A percentile compares a stretch with the other conserved stretches of the same genome.
Conservation (phyloP, 805 yeast species). For the Wickerhamomyces tratensis region DNA sequence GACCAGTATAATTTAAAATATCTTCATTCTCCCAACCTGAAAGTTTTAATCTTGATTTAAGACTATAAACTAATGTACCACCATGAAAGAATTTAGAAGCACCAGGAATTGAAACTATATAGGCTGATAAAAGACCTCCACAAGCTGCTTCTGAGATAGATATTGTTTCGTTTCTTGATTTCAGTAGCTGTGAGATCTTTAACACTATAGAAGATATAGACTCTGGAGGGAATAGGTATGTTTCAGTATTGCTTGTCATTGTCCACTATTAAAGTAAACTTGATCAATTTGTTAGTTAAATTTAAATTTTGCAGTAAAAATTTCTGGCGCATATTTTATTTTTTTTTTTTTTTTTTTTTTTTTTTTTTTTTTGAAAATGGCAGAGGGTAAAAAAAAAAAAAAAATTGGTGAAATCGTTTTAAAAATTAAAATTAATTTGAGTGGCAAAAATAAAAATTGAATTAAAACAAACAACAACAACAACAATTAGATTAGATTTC, state of each 20-base stretch:
- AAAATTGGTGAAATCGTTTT: too few relatives aligned
- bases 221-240: constrained; percentile 45
- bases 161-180: constrained; percentile 47
- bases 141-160: constrained; percentile 86
- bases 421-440: neutral
- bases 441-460: neutral
- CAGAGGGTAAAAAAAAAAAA: too few relatives aligned
- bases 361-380: too few relatives aligned
- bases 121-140: constrained; percentile 79
- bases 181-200: constrained; percentile 47
- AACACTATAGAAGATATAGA: constrained; percentile 40
- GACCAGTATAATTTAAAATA: constrained; percentile 68
- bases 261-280: too few relatives aligned
- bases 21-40: constrained; percentile 75
- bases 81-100: constrained; percentile 81
- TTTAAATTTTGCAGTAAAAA: too few relatives aligned
- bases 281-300: too few relatives aligned
- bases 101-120: constrained; percentile 74
- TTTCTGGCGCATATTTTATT: too few relatives aligned
- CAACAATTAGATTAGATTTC: neutral
- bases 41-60: constrained; percentile 62
- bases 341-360: too few relatives aligned
- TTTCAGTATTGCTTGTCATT: constrained; percentile 11
- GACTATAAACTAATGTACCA: constrained; percentile 70
- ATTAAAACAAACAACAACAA: neutral